Conservation (phyloP, 495 filamentous ascomycete species). For the Penicillium arizonense region DNA sequence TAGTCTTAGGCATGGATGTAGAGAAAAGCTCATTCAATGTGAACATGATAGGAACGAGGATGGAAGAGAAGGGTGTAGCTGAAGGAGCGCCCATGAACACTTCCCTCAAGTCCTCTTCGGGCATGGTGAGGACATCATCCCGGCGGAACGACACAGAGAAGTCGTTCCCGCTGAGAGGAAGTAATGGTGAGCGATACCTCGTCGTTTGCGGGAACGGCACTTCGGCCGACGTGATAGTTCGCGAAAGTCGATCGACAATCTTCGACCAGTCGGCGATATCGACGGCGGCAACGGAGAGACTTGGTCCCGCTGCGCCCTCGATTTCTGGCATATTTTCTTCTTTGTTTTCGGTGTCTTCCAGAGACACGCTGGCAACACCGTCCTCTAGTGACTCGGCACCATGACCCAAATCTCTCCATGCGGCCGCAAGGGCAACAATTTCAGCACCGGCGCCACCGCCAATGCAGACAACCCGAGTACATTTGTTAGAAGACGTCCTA, state of each 20-base stretch:
- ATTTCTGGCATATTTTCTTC: neutral
- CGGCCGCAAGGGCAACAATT: constrained; percentile 69
- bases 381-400: constrained; percentile 2
- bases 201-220: constrained; percentile 23
- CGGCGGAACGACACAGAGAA: constrained; percentile 55
- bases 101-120: constrained; percentile 34
- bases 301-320: neutral
- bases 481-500: neutral
- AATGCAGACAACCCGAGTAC: constrained; percentile 60
- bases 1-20: constrained; percentile 69
- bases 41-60: constrained; percentile 82
- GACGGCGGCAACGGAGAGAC: constrained; percentile 60
- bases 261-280: constrained; percentile 77
- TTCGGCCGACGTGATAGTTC: constrained; percentile 31
- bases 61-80: constrained; percentile 19
- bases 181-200: constrained; percentile 51
- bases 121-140: constrained; percentile 59
- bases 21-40: constrained; percentile 96
- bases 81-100: constrained; percentile 29
- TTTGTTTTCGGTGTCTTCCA: constrained; percentile 12
- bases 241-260: constrained; percentile 56
- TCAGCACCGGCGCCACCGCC: constrained; percentile 89
- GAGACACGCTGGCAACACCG: constrained; percentile 16
- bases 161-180: constrained; percentile 38
- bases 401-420: constrained; percentile 46